Base-by-base conservation (phyloP, 176 grass and related monocot genomes). In the Aegilops longissima region DNA sequence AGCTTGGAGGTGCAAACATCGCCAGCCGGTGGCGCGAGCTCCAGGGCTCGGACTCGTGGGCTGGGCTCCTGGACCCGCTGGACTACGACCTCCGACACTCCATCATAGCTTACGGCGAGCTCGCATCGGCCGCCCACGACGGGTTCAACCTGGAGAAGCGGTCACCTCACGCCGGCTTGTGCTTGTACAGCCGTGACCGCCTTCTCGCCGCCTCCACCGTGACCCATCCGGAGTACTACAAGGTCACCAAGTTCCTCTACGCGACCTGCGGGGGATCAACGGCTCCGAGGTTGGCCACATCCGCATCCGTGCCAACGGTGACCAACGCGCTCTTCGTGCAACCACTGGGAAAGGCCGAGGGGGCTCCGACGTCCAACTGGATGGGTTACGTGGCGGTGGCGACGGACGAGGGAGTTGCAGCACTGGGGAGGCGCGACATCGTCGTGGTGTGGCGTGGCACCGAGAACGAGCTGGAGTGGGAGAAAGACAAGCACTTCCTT, bases 321-420 rank as follows among this genome's bases (percentile, higher is more conserved):
- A 21, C 18, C 8, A n/a, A n/a, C 18, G 58, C 20, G 21, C 6
- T 61, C 2, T 61, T 61, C 6, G 58, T 61, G 58, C 17, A 61
- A 8, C 58, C 18, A 8, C 20, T 45, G 51, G 27, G 49, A 31
- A 34, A 47, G 83, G 38, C 83, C 58, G 38, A 80, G 40, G 87
- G 95, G 87, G 36, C 18, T 61, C 18, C 18, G 20, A 61, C 45
- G 12, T 93, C 90, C 12, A 98, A 95, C 65, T 98, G 91, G 91
- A 98, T 98, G 52, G 96, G 96, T 1, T 98, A 85, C 77, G 82
- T 98, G 40, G 96, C 93, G 1, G 93, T 98, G 36, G 88, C 93
- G n/a, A 98, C 96, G 3, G 93, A 98, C 70, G 65, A 83, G 17
- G 93, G 91, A 62, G 89, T 69, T 30, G 84, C 83, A 9, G 84